These are phyloP conservation scores for Pelargonium fulgidum DNA, from an alignment of 441 rosid species.

Conservation along the genomic window DNA sequence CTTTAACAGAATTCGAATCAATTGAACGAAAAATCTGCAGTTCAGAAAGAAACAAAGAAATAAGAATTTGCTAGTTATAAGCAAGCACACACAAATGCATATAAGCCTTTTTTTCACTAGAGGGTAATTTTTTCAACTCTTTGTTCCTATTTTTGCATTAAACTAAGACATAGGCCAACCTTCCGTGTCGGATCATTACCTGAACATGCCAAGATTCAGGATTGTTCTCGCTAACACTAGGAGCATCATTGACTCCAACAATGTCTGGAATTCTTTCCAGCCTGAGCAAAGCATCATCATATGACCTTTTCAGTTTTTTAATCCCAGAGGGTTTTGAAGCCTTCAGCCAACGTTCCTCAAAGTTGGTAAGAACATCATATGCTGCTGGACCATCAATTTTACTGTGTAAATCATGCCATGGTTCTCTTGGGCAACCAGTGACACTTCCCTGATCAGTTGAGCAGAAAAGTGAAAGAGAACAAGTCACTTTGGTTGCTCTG, in stretches of 20 bases:
- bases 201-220: slow-evolving; percentile 96
- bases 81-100: background rate
- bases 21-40: slow-evolving; percentile 91
- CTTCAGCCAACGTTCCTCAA: slow-evolving; percentile 89
- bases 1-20: slow-evolving; percentile 84
- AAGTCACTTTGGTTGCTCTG: slow-evolving; percentile 7
- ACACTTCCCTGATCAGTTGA: slow-evolving; percentile 42
- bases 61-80: slow-evolving; percentile 6
- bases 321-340: slow-evolving; percentile 74
- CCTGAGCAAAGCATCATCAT: slow-evolving; percentile 81
- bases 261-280: slow-evolving; percentile 81
- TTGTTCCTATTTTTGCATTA: background rate
- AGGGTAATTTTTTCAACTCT: background rate
- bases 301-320: slow-evolving; percentile 45
- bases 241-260: slow-evolving; percentile 56
- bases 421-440: slow-evolving; percentile 76
- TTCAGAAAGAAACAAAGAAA: slow-evolving; percentile 16
- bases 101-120: background rate
- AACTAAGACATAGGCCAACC: slow-evolving; percentile 8
- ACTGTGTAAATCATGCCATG: slow-evolving; percentile 95
- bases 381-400: slow-evolving; percentile 97
- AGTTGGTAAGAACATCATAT: slow-evolving; percentile 80
- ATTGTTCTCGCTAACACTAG: slow-evolving; percentile 32
- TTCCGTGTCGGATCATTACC: slow-evolving; percentile 36
- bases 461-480: slow-evolving; percentile 16